Base-by-base conservation (phyloP, 768 basidiomycete genomes). In the Boletus sp. region DNA sequence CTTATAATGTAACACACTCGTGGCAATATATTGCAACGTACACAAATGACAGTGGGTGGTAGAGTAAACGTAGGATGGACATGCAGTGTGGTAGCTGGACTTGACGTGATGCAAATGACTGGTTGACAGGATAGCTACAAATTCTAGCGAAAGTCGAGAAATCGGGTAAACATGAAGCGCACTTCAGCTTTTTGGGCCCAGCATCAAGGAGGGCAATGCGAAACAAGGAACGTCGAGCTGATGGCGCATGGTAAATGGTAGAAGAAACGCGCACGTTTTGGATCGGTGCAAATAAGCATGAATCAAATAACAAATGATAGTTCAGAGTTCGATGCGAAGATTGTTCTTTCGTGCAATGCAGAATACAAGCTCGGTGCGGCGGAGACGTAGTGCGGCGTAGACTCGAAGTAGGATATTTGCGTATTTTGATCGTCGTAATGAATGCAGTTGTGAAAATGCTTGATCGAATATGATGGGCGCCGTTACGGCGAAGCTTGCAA, bases 241-340 rank as follows among this genome's bases (percentile, higher is more conserved):
- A 70, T 67, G 53, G 60, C 39, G 62, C 62, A 66, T 40, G 51
- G 45, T 71, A 72, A 70, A 71, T 71, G n/a, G 46, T 49, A 44
- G 40, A 52, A 72, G 64, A 70, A 64, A 63, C 63, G 59, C 18
- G 45, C 55, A 64, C 61, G 33, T 66, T 61, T 58, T 70, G 67
- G 66, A 72, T 72, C 56, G 29, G 57, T 70, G 66, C 68, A 71
- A 71, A 71, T 71, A 65, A 70, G 70, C 70, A 71, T 63, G 66
- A 63, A 61, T 71, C 57, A 72, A 68, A 70, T 70, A 57, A 65
- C 56, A 59, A 65, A 54, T 67, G 41, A 64, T 62, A 54, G 50
- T 55, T 50, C 66, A 67, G 60, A 68, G 58, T 73, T 73, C 56
- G 62, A 73, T 73, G 71, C 68, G 47, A 58, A 72, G 63, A 73